A percentile compares a stretch with the other conserved stretches of the same genome.
phyloP scores from a whole-genome alignment of 2,329 filamentous ascomycete genomes.

The Fusarium tanahbumbuense region DNA sequence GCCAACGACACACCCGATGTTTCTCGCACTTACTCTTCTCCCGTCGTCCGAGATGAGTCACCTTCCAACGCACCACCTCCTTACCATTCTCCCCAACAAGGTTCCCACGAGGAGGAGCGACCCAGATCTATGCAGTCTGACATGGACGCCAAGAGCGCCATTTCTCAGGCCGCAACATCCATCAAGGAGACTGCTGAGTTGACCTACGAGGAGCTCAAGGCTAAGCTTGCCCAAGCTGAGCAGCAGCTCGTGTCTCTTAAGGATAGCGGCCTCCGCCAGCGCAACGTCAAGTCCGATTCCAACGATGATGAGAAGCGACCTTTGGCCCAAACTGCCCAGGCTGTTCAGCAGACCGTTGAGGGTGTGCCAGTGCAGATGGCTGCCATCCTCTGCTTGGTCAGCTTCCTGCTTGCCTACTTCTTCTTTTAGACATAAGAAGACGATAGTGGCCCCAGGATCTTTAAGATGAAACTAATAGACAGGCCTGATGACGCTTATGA shows the following conservation, averaged over 20 bases:
- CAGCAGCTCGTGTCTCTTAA: conserved; percentile 77
- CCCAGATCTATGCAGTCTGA: conserved; percentile 42
- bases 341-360: conserved; percentile 67
- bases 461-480: conserved; percentile 32
- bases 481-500: conserved; percentile 39
- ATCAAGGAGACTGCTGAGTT: conserved; percentile 59
- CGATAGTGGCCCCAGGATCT: conserved; percentile 10
- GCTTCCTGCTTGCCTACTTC: conserved; percentile 94
- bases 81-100: conserved; percentile 50
- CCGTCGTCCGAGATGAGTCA: conserved; percentile 51
- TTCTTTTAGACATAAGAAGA: conserved; percentile 76
- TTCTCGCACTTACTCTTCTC: conserved; percentile 60
- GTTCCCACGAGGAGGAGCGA: conserved; percentile 47
- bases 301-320: conserved; percentile 63
- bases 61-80: conserved; percentile 51
- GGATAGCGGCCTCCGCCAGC: conserved; percentile 80
- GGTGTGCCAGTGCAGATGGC: conserved; percentile 90
- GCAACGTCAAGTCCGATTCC: conserved; percentile 70
- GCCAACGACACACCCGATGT: conserved; percentile 58
- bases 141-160: conserved; percentile 46
- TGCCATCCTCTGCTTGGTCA: conserved; percentile 84
- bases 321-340: conserved; percentile 64
- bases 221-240: conserved; percentile 80
- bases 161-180: conserved; percentile 58
- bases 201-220: conserved; percentile 71